Evolutionary conservation across 1,284 basidiomycete species (phyloP), one percentile per base, ranked within the genome.

Genomic region (Tylopilus sp.): DNA sequence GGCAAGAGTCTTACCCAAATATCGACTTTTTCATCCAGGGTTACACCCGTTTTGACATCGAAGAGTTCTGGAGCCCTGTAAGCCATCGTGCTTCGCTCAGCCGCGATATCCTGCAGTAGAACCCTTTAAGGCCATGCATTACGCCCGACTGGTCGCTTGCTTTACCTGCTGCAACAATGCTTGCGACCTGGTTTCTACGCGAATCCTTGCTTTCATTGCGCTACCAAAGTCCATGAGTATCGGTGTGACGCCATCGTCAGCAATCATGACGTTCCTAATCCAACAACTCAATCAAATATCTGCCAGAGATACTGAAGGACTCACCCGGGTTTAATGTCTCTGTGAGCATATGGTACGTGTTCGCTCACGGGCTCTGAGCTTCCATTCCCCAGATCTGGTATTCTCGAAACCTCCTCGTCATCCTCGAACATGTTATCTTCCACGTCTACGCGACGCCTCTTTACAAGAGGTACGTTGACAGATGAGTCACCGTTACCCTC

Each of bases 141-240:
- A 25, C 0, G 40, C 40, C 39, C 18, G 45, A 43, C 18, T 36
- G 35, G 18, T 13, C 10, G 28, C 13, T 26, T 21, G 26, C 29
- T 46, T 48, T 55, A 86, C 86, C 72, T 93, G 92, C 61, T 95
- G 91, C 18, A 88, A 63, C 31, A 97, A 69, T 0, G 96, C 96
- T 63, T 94, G 88, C 16, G 86, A 85, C 38, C 96, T 82, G 47
- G 81, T 91, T 53, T 87, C 79, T 52, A 96, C 80, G 40, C 74
- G 75, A 48, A 96, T 79, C 33, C 91, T 78, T 8, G 93, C 93
- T 60, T 85, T 86, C 61, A 85, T 74, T 6, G 86, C 82, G 55
- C 92, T 96, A 13, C 96, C 96, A 71, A 99, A 96, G 72, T 99
- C 96, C 96, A 99, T 99, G 15, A 99, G 79, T 55, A 99, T 89